A percentile compares a stretch with the other conserved stretches of the same genome.
Evolutionary conservation across 805 yeast genomes (phyloP).

Genomic region (Cephaloascus albidus): DNA sequence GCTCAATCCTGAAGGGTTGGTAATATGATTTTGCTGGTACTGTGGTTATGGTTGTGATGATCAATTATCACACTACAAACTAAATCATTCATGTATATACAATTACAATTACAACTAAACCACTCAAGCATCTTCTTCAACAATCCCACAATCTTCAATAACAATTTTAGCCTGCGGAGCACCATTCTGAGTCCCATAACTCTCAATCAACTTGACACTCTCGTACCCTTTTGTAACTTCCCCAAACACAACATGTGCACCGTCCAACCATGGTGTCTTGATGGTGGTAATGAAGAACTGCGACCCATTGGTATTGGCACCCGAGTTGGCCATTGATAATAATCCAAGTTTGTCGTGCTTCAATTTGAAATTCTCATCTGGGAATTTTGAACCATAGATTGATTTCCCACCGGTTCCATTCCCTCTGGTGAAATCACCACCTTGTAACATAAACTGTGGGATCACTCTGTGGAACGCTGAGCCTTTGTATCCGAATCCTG

Average conservation of each 20-base stretch:
- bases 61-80: background rate
- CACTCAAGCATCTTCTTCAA: no score
- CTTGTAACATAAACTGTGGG: slow-evolving; percentile 96
- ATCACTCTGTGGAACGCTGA: slow-evolving; percentile 95
- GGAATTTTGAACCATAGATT: slow-evolving; percentile 63
- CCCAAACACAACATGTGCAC: slow-evolving; percentile 72
- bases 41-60: background rate
- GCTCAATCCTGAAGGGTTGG: background rate
- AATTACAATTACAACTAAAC: no score
- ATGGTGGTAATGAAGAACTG: slow-evolving; percentile 86
- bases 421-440: slow-evolving; percentile 34
- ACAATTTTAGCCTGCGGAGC: slow-evolving; percentile 53
- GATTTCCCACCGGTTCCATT: slow-evolving; percentile 74
- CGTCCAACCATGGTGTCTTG: slow-evolving; percentile 70
- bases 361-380: slow-evolving; percentile 61
- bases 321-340: slow-evolving; percentile 88
- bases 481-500: slow-evolving; percentile 83
- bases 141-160: slow-evolving; percentile 57
- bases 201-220: slow-evolving; percentile 48
- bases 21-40: background rate
- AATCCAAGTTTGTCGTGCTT: slow-evolving; percentile 75
- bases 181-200: slow-evolving; percentile 61
- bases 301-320: slow-evolving; percentile 88
- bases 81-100: background rate
- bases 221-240: slow-evolving; percentile 61